A percentile compares a stretch with the other conserved stretches of the same genome.
These are phyloP conservation scores for Ceriops tagal DNA, from an alignment of 345 rosid species.

Conservation along the genomic window DNA sequence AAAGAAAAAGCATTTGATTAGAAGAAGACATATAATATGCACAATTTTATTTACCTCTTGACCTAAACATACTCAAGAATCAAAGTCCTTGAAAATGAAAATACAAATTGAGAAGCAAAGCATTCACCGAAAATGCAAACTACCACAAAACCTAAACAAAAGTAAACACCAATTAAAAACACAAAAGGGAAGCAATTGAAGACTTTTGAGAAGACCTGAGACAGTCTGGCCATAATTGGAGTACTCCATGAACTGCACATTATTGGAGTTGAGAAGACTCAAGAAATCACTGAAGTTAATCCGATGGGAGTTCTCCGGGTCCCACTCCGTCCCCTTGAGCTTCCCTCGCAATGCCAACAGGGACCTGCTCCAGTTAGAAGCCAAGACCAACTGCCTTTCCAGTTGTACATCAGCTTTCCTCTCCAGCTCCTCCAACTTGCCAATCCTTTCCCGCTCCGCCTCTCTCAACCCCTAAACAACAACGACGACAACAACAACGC, in stretches of 20 bases:
- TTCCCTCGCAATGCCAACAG: constrained; percentile 69
- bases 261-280: constrained; percentile 70
- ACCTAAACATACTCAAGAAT: no score
- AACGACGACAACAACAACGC: no score
- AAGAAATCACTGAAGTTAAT: constrained; percentile 77
- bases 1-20: no score
- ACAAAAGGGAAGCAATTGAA: not conserved
- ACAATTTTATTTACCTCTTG: no score
- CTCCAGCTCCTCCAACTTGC: constrained; percentile 63
- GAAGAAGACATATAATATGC: no score
- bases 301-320: constrained; percentile 68
- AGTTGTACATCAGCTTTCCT: constrained; percentile 72
- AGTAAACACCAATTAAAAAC: not conserved
- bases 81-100: no score
- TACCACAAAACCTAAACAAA: no score
- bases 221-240: constrained; percentile 79
- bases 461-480: constrained; percentile 56
- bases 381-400: constrained; percentile 93
- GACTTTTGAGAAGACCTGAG: constrained; percentile 47
- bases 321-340: constrained; percentile 88
- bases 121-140: no score
- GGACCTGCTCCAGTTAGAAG: constrained; percentile 80
- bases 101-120: no score
- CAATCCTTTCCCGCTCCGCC: constrained; percentile 60
- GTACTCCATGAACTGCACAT: constrained; percentile 87